Percentiles rank a stretch among this genome's conserved stretches.
Conservation (phyloP, 306 rosid species). For the Trifolium repens region DNA sequence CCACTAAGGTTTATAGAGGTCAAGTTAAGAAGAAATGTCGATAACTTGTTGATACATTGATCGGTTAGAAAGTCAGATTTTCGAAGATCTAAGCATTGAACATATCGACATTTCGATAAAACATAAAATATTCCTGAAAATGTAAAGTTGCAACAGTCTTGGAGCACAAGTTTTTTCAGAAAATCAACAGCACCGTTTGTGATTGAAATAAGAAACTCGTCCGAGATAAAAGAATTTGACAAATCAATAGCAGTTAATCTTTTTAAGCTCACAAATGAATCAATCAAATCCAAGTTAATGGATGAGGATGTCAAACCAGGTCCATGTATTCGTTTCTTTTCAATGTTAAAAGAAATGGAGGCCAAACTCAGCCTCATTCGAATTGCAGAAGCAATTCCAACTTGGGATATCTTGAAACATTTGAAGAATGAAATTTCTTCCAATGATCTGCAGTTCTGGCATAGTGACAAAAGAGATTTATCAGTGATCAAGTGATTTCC, state of each 20-base stretch:
- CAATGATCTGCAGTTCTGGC: constrained; percentile 52
- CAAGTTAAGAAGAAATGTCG: constrained; percentile 51
- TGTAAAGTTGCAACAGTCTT: constrained; percentile 51
- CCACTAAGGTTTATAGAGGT: constrained; percentile 60
- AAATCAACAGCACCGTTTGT: constrained; percentile 55
- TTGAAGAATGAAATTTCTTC: constrained; percentile 53
- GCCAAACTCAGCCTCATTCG: constrained; percentile 49
- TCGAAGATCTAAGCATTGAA: constrained; percentile 63
- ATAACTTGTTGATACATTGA: constrained; percentile 53
- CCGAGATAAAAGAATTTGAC: constrained; percentile 53
- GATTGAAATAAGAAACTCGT: constrained; percentile 60
- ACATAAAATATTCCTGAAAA: constrained; percentile 55
- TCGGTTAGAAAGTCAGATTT: constrained; percentile 56
- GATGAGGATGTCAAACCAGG: constrained; percentile 43
- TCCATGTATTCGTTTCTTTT: constrained; percentile 45
- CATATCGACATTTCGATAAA: constrained; percentile 51
- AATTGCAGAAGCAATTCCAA: constrained; percentile 59
- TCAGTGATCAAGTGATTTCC: constrained; percentile 66
- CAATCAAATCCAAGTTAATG: constrained; percentile 37
- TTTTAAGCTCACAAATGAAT: constrained; percentile 44
- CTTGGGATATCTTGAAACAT: constrained; percentile 57
- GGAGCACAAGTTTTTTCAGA: constrained; percentile 63
- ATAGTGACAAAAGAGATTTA: constrained; percentile 52
- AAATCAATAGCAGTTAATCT: constrained; percentile 56
- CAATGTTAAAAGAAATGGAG: constrained; percentile 52